Evolutionary conservation across 2,329 filamentous ascomycete species (phyloP).

Genomic region (Ophiocordyceps sinensis): DNA sequence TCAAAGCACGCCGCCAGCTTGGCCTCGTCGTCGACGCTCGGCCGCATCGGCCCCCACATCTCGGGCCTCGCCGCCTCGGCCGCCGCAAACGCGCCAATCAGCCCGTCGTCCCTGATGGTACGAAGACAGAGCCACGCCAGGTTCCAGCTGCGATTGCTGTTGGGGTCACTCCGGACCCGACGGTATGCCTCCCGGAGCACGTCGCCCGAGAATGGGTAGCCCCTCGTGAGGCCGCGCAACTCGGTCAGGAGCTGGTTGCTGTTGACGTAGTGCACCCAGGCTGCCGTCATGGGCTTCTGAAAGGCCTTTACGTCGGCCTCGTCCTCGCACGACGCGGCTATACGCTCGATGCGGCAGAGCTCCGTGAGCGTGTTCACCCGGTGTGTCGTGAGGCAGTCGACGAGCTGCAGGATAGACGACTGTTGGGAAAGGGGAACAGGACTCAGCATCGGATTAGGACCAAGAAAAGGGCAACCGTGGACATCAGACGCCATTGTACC

Average conservation of each 20-base stretch:
- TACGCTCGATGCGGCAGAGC: slow-evolving; percentile 55
- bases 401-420: slow-evolving; percentile 44
- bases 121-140: slow-evolving; percentile 56
- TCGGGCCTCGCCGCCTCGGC: slow-evolving; percentile 45
- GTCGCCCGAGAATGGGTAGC: slow-evolving; percentile 53
- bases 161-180: slow-evolving; percentile 47
- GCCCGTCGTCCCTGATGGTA: slow-evolving; percentile 48
- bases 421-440: slow-evolving; percentile 11
- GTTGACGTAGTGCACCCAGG: slow-evolving; percentile 59
- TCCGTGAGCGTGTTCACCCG: slow-evolving; percentile 62
- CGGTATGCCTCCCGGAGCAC: slow-evolving; percentile 50
- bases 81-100: slow-evolving; percentile 47
- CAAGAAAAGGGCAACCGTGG: too few species aligned
- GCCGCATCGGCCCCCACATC: slow-evolving; percentile 54
- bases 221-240: slow-evolving; percentile 50
- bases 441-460: not conserved
- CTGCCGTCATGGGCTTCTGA: slow-evolving; percentile 50
- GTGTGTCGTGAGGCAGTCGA: slow-evolving; percentile 49
- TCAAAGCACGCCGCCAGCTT: slow-evolving; percentile 49
- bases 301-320: slow-evolving; percentile 44
- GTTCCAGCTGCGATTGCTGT: slow-evolving; percentile 60
- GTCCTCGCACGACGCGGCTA: slow-evolving; percentile 42
- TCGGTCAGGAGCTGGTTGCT: slow-evolving; percentile 57
- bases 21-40: slow-evolving; percentile 38
- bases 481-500: too few species aligned